Percentiles rank a stretch among this genome's conserved stretches.
Conservation (phyloP, 495 filamentous ascomycete genomes). For the Glutinoglossum americanum region DNA sequence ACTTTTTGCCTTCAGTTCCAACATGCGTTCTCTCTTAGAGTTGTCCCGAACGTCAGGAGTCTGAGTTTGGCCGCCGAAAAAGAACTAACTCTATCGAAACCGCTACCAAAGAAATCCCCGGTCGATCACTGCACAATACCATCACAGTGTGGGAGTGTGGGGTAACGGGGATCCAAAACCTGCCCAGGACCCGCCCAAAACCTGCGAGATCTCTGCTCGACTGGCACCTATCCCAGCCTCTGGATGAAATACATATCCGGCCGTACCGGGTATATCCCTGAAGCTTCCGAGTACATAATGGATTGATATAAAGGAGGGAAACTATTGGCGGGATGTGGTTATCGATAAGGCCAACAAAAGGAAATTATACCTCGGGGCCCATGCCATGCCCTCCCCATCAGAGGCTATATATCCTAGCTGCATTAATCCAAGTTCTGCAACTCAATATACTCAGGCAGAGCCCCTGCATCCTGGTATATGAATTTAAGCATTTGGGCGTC, state of each 20-base stretch:
- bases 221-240: background rate
- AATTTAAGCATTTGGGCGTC: background rate
- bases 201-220: too few relatives aligned
- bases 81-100: background rate
- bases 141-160: background rate
- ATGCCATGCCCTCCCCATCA: background rate
- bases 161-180: background rate
- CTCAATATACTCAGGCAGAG: background rate
- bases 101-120: background rate
- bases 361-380: background rate
- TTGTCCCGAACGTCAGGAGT: background rate
- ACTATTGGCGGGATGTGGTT: background rate
- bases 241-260: background rate
- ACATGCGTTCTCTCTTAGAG: background rate
- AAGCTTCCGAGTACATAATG: background rate
- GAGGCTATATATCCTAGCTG: background rate
- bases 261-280: background rate
- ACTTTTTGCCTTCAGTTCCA: background rate
- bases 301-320: background rate
- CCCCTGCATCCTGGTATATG: background rate
- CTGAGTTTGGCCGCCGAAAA: background rate
- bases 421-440: background rate
- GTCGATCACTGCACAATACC: background rate
- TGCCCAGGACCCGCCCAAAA: too few relatives aligned
- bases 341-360: constrained; percentile 4